Evolutionary conservation across 106 monocot species (phyloP).

Genomic region (Iris macrosiphon): DNA sequence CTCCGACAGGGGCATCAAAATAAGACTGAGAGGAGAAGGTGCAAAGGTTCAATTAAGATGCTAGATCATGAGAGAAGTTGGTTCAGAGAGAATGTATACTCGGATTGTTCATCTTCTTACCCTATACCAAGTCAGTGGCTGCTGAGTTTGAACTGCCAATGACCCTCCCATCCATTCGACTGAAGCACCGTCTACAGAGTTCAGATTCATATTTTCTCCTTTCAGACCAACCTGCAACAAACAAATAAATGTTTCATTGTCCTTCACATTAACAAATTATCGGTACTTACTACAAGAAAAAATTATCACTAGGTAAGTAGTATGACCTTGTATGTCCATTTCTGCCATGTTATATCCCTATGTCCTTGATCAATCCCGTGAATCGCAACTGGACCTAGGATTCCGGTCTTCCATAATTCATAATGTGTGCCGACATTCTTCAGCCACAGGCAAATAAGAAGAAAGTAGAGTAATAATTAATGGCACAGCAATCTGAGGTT

Average conservation of each 20-base stretch:
- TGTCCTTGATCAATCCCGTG: constrained; percentile 79
- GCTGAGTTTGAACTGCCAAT: constrained; percentile 44
- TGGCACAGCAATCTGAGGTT: too few relatives aligned
- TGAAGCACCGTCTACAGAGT: constrained; percentile 71
- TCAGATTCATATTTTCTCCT: constrained; percentile 88
- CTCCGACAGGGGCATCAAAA: constrained; percentile 82
- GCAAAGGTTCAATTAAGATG: neutral
- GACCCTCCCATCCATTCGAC: constrained; percentile 92
- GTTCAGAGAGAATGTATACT: too few relatives aligned
- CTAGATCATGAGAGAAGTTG: neutral
- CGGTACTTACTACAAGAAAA: neutral
- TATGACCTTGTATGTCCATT: constrained; percentile 91
- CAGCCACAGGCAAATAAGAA: constrained; percentile 4
- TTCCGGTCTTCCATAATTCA: constrained; percentile 93
- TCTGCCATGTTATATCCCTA: constrained; percentile 89
- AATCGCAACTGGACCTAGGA: constrained; percentile 77
- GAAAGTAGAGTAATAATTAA: too few relatives aligned
- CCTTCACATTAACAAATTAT: neutral
- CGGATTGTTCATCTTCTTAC: too few relatives aligned
- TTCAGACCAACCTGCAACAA: constrained; percentile 74
- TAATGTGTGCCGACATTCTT: constrained; percentile 94
- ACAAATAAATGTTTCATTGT: neutral
- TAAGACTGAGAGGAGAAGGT: constrained; percentile 41
- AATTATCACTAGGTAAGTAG: neutral
- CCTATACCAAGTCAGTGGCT: constrained; percentile 88